Base-by-base conservation (phyloP, 177 flowering plant genomes). In the Vitis hybrid region DNA sequence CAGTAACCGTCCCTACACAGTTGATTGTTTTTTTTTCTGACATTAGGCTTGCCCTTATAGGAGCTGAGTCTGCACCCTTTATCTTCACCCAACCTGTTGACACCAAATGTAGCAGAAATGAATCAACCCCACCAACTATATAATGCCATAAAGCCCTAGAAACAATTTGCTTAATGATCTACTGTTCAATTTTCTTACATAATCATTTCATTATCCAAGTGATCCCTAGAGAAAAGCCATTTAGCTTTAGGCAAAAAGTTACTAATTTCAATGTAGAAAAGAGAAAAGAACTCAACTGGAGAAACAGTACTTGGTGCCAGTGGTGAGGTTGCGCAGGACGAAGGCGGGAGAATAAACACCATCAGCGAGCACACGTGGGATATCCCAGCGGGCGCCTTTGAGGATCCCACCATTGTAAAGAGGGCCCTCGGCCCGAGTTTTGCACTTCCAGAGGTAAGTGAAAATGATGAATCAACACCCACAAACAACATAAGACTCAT, bases 371-470 rank as follows among this genome's bases (percentile, higher is more conserved):
- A 35, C 46, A 35, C 46, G 46, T 35, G 46, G 46, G 46, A 35
- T 35, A 35, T 35, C 46, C 46, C 46, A 35, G 46, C 46, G 46
- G 46, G 46, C 46, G 46, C 46, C 65, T 51, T 76, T 75, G 49
- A 94, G 81, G 46, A 91, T 78, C 49, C 98, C 98, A 62, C 98
- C 97, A 40, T 80, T 77, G 73, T 94, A 92, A 2, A 94, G 88
- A 18, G 98, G 83, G 52, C 59, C 67, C 76, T 91, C 95, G 6
- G 98, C 91, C 21, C 75, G 66, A 48, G 64, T 49, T 76, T 85
- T 87, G 62, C 97, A 94, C 98, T 94, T 79, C 65, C 68, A 56
- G 1, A 56, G 10, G 10, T 24, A 14, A 55, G 13, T 5, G 11
- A 18, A 55, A 40, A 54, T 11, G 21, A 4, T 18, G 55, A 11